A percentile compares a stretch with the other conserved stretches of the same genome.
Conservation (phyloP, 176 grass and related monocot genomes). For the Eleusine indica region DNA sequence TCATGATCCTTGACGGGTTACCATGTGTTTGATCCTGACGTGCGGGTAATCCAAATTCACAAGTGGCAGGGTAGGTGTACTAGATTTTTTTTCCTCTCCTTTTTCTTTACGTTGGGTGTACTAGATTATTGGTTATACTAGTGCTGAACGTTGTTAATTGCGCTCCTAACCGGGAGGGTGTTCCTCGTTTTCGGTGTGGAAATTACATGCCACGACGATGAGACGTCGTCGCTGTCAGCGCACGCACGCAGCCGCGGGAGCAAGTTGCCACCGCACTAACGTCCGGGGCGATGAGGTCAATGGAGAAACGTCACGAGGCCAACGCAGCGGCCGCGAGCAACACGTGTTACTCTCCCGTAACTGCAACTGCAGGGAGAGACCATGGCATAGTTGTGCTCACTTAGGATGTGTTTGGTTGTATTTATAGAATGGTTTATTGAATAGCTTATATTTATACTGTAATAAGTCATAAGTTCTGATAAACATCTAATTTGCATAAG, state of each 20-base stretch:
- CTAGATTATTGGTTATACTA: too few species aligned
- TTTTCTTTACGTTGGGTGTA: too few species aligned
- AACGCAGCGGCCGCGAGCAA: conserved; percentile 15
- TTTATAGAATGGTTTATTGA: too few species aligned
- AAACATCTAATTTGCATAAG: too few species aligned
- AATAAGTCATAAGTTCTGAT: too few species aligned
- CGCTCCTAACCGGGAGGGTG: background rate
- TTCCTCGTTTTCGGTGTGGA: conserved; percentile 44
- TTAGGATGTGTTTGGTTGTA: too few species aligned
- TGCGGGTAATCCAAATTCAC: background rate
- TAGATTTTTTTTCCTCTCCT: too few species aligned
- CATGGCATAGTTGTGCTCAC: background rate
- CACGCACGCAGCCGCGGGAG: background rate
- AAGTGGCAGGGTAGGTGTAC: background rate
- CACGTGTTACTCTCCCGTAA: conserved; percentile 10
- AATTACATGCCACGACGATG: background rate
- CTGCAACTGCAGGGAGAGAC: background rate
- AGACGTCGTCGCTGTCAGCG: conserved; percentile 14
- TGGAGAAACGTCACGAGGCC: conserved; percentile 2
- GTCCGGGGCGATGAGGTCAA: conserved; percentile 13
- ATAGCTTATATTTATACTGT: too few species aligned
- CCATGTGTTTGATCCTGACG: background rate
- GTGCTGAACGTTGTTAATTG: background rate
- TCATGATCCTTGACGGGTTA: background rate
- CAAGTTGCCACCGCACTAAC: background rate